Evolutionary conservation across 805 yeast genomes (phyloP), one percentile per base, ranked within the genome.

Genomic region (Danielozyma ontarioensis): DNA sequence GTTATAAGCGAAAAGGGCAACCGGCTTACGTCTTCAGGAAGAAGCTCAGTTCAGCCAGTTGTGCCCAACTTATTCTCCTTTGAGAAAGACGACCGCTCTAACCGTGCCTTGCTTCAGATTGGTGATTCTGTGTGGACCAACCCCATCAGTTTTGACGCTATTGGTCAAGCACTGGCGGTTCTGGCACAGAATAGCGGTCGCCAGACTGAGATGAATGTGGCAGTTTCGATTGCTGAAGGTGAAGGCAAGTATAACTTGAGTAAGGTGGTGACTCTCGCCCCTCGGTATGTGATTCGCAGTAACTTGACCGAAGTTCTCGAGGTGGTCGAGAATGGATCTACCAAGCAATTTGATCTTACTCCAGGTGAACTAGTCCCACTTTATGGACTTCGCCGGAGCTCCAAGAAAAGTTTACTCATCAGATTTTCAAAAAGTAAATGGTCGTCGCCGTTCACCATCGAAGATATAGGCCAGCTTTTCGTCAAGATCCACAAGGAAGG

Each of bases 391-490:
- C 73, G 80, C 15, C 62, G 77, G 14, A 56, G 66, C 3, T 65
- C 69, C 1, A 64, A 70, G 29, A 85, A 83, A 46, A 84, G 82
- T 45, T 49, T 88, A 21, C 57, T 72, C 44, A 43, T 84, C 14
- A 74, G 81, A 32, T 77, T 80, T 38, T 66, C 70, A 6, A 62
- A 80, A 2, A 66, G 72, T 19, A 19, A 19, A 10, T 87, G 95
- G 95, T 84, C 97, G 0, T 79, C 96, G 0, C 94, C 97, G 1
- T 87, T 94, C 53, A 70, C 72, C 13, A 75, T 93, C 43, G 77
- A 81, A 33, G 95, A 90, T 48, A 72, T 88, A 29, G 99, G 98
- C 4, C 81, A 83, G 36, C 62, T 83, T 0, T 83, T 74, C 51
- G 65, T 93, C 42, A 83, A 90, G 45, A 73, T 87, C 2, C 66